Base-by-base conservation (phyloP, 179 eudicot species). In the Dionaea muscipula region DNA sequence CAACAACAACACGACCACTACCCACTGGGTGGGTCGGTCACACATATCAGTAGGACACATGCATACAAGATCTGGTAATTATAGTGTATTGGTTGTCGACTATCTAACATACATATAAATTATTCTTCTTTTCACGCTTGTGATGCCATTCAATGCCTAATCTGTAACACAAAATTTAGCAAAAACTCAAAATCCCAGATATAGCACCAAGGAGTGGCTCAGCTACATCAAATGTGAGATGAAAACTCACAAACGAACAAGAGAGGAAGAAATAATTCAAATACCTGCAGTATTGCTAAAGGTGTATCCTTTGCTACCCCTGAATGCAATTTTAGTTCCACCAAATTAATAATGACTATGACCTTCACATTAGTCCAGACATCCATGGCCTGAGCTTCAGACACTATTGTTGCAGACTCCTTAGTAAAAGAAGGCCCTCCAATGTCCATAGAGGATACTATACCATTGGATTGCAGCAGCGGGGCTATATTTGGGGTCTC, bases 241-340 rank as follows among this genome's bases (percentile, higher is more conserved):
- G 8, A 31, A 31, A 31, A 31, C 5, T 4, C 3, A 2, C 11
- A 18, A 2, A 20, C 6, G 52, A 38, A 15, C 17, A 43, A 16
- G 35, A 39, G 27, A 31, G 38, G 48, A 35, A 18, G 38, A 24
- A 38, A 45, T 25, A 56, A 15, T 22, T 41, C 0, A 26, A 35
- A 48, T 78, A 89, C 97, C 97, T 90, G 93, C 38, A 90, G 55
- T 12, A 82, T 90, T 12, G 89, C 97, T 66, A 90, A 74, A 40
- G 95, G 72, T 40, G 87, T 65, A 68, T 90, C 95, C 60, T 83
- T 78, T 48, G 85, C 63, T 19, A 68, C 59, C 31, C 97, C 95
- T 66, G 81, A 67, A 66, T 83, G 95, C 45, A 90, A 82, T 68
- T 78, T 60, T 44, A 90, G 72, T 62, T 90, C 97, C 75, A 90